Conservation (phyloP, 2,329 filamentous ascomycete genomes). For the Monosporascus ibericus region DNA sequence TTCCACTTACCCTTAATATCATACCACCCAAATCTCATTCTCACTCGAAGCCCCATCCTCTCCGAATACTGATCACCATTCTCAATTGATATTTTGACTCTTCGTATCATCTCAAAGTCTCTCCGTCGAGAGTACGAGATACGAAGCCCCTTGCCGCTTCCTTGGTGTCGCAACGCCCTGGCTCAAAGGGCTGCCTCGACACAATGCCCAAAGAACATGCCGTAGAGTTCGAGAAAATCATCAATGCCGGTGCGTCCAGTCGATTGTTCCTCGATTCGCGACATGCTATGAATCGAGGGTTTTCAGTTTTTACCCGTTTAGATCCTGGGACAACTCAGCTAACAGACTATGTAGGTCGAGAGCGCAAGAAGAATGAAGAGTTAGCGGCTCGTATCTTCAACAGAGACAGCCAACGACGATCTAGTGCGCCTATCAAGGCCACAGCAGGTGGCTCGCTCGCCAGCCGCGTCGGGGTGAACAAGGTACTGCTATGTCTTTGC, state of each 20-base stretch:
- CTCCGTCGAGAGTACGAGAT: too few relatives aligned
- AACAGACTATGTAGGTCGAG: constrained; percentile 41
- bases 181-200: constrained; percentile 4
- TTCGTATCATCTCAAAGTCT: too few relatives aligned
- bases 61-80: too few relatives aligned
- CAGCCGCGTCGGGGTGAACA: constrained; percentile 67
- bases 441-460: constrained; percentile 53
- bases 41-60: too few relatives aligned
- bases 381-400: constrained; percentile 70
- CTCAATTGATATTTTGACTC: too few relatives aligned
- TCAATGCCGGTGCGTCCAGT: constrained; percentile 39
- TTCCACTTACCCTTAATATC: too few relatives aligned
- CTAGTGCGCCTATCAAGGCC: constrained; percentile 49
- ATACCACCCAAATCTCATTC: too few relatives aligned
- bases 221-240: constrained; percentile 49
- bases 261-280: not conserved
- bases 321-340: constrained; percentile 3
- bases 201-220: constrained; percentile 37
- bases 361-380: constrained; percentile 64
- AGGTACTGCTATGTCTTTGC: constrained; percentile 40
- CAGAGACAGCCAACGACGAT: constrained; percentile 46
- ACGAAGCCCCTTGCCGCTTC: too few relatives aligned
- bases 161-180: not conserved
- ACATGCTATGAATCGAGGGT: not conserved
- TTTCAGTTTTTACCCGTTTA: not conserved